Evolutionary conservation across 2,329 filamentous ascomycete species (phyloP), one percentile per base, ranked within the genome.

Genomic region (Phaeosphaeria sp.): DNA sequence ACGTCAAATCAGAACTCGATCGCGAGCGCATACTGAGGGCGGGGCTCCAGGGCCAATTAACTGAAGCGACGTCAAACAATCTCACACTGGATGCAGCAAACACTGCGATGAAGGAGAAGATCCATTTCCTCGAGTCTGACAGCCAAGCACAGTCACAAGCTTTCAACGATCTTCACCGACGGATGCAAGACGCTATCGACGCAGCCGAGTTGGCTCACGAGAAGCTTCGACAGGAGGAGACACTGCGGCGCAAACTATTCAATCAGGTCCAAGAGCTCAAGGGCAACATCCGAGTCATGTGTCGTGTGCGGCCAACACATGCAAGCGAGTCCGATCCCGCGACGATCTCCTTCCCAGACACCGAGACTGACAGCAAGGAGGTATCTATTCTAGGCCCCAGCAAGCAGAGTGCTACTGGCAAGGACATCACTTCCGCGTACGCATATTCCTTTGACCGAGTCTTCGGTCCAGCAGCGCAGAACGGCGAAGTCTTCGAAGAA

Each of bases 241-340:
- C 91, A 0, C 83, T 97, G 50, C 88, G 95, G 15, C 87, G 95
- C 21, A 94, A 96, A 67, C 85, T 99, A 0, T 97, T 98, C 81
- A 98, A 98, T 78, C 95, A 96, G 76, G 94, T 99, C 47, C 93
- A 99, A 75, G 95, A 99, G 73, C 86, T 99, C 58, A 97, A 97
- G 77, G 95, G 95, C 69, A 99, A 99, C 74, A 99, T 99, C 71
- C 90, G 95, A 20, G 95, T 99, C 65, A 99, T 99, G 87, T 98
- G 94, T 73, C 89, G 95, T 74, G 94, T 98, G 25, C 89, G 96
- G 42, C 95, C 95, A 1, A 82, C 89, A 91, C 21, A 70, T 54
- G 59, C 82, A 82, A 22, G 80, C 0, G 89, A 91, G 56, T 78
- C 78, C 8, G 83, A 88, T 22, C 82, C 87, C 13, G 92, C 94